Conservation (phyloP, 805 yeast species). For the Starmerella floris region DNA sequence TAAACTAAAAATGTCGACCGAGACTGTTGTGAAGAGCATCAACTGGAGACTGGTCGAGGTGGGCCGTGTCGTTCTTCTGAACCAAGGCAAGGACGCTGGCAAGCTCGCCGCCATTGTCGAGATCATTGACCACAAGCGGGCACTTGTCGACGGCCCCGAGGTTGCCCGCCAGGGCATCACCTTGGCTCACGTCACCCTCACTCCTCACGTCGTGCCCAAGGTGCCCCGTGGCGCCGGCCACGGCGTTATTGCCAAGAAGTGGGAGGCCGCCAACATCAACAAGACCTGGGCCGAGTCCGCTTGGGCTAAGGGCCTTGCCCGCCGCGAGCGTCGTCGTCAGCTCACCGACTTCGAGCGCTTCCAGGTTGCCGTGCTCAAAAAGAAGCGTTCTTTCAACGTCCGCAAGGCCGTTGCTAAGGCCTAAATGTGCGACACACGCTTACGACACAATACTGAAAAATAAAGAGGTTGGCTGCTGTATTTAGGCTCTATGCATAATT, state of each 20-base stretch:
- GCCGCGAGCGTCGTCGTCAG: slow-evolving; percentile 82
- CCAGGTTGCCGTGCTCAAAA: slow-evolving; percentile 95
- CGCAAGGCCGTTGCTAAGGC: slow-evolving; percentile 96
- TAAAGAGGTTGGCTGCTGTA: background rate
- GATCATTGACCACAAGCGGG: slow-evolving; percentile 98
- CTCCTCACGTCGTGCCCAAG: slow-evolving; percentile 73
- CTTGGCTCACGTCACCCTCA: slow-evolving; percentile 78
- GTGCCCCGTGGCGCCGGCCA: slow-evolving; percentile 94
- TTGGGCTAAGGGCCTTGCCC: slow-evolving; percentile 97
- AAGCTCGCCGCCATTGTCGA: slow-evolving; percentile 96
- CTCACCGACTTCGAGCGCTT: slow-evolving; percentile 97
- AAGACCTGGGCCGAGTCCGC: slow-evolving; percentile 85
- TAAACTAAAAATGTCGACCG: slow-evolving; percentile 40
- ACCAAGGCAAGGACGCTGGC: slow-evolving; percentile 57
- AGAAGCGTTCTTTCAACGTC: slow-evolving; percentile 91
- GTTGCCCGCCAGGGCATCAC: slow-evolving; percentile 86
- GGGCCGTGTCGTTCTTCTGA: slow-evolving; percentile 94
- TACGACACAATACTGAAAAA: too few species aligned
- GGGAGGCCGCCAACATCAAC: slow-evolving; percentile 79
- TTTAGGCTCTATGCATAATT: slow-evolving; percentile 10
- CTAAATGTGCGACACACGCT: slow-evolving; percentile 22
- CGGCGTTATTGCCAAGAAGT: slow-evolving; percentile 74
- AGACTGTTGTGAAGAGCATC: slow-evolving; percentile 79
- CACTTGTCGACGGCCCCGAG: slow-evolving; percentile 92
- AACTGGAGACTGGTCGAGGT: slow-evolving; percentile 99